Conservation (phyloP, 208 protist genomes). For the Wallacemonas collosoma region DNA sequence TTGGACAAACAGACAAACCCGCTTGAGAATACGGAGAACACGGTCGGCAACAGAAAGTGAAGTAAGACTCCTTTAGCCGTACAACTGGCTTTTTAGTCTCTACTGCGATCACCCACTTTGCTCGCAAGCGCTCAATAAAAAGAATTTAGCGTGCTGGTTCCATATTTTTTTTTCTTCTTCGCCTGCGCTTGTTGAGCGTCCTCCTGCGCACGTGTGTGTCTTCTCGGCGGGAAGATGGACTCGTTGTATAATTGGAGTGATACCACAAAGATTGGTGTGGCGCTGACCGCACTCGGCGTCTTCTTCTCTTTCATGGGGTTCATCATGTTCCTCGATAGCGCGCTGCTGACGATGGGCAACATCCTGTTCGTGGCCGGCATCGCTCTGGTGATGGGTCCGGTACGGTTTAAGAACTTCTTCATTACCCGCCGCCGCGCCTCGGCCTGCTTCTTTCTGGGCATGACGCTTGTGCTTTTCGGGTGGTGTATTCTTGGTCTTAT, state of each 20-base stretch:
- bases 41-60: too few relatives aligned
- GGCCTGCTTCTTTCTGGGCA: slow-evolving; percentile 86
- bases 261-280: slow-evolving; percentile 88
- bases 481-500: slow-evolving; percentile 84
- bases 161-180: not conserved
- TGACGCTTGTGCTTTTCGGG: slow-evolving; percentile 76
- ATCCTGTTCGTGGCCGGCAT: slow-evolving; percentile 86
- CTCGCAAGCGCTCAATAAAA: too few relatives aligned
- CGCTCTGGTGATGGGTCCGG: slow-evolving; percentile 84
- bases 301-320: slow-evolving; percentile 84
- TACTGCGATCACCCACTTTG: too few relatives aligned
- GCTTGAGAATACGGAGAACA: too few relatives aligned
- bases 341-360: slow-evolving; percentile 91
- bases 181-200: too few relatives aligned
- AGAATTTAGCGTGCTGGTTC: too few relatives aligned
- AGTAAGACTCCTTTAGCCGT: too few relatives aligned
- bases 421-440: slow-evolving; percentile 70
- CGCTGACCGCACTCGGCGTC: slow-evolving; percentile 77
- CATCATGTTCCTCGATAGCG: slow-evolving; percentile 82
- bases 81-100: too few relatives aligned
- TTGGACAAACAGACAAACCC: too few relatives aligned
- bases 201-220: not conserved
- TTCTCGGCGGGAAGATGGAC: slow-evolving; percentile 53
- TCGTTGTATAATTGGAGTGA: slow-evolving; percentile 90
- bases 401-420: slow-evolving; percentile 82